Conservation (phyloP, 805 yeast species). For the Myxozyma vanderwaltii region DNA sequence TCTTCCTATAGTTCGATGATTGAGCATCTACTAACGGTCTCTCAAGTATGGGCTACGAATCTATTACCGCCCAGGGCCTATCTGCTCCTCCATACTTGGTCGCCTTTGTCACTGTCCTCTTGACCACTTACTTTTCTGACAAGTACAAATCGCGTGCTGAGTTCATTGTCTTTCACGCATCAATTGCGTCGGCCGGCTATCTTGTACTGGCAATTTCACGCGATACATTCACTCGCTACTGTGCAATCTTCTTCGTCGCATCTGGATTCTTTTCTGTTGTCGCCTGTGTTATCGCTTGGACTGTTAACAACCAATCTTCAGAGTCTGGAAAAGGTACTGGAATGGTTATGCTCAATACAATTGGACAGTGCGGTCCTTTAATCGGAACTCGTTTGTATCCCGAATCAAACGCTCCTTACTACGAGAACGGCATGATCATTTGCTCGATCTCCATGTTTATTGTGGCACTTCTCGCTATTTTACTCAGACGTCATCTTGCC, state of each 20-base stretch:
- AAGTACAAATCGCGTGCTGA: conserved; percentile 39
- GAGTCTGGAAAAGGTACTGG: conserved; percentile 40
- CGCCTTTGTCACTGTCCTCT: conserved; percentile 55
- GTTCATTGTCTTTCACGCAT: conserved; percentile 29
- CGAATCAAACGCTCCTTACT: conserved; percentile 35
- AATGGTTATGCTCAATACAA: conserved; percentile 37
- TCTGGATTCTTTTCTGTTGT: conserved; percentile 39
- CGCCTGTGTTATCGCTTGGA: conserved; percentile 38
- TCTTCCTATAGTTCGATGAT: background rate
- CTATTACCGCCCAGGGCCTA: conserved; percentile 54
- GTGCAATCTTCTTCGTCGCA: conserved; percentile 39
- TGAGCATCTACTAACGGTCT: background rate
- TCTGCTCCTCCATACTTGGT: conserved; percentile 63
- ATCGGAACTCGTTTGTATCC: conserved; percentile 39
- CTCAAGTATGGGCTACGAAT: conserved; percentile 49
- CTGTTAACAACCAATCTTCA: conserved; percentile 39
- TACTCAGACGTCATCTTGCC: conserved; percentile 31
- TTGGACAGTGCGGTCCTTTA: conserved; percentile 41
- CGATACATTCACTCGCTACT: conserved; percentile 36
- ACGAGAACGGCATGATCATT: conserved; percentile 32
- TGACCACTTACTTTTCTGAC: conserved; percentile 45
- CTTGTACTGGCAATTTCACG: conserved; percentile 37
- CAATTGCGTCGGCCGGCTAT: conserved; percentile 34
- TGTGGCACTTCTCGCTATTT: conserved; percentile 31
- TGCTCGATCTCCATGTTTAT: conserved; percentile 24